These are phyloP conservation scores for Daldinia vernicosa DNA, from an alignment of 495 filamentous ascomycete species.

Conservation along the genomic window DNA sequence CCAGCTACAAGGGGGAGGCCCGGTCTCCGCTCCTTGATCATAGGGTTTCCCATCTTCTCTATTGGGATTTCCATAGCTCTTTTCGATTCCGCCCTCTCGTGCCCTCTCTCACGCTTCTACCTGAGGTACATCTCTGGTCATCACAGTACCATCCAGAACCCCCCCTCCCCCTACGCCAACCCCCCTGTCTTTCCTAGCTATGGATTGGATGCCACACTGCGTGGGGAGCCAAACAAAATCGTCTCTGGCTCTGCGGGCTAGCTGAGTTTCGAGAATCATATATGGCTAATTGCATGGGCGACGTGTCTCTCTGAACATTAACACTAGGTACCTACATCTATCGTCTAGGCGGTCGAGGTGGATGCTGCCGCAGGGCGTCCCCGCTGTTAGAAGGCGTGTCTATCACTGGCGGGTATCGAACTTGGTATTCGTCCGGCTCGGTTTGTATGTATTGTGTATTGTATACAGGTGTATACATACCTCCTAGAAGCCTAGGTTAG, in stretches of 20 bases:
- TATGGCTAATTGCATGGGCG: slow-evolving; percentile 38
- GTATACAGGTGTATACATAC: not conserved
- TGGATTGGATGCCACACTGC: slow-evolving; percentile 41
- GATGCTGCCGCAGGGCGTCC: slow-evolving; percentile 26
- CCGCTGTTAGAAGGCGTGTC: slow-evolving; percentile 24
- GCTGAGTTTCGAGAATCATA: slow-evolving; percentile 25
- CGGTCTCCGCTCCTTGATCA: slow-evolving; percentile 39
- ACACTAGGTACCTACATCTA: not conserved
- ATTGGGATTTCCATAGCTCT: slow-evolving; percentile 38
- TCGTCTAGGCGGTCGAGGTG: slow-evolving; percentile 18
- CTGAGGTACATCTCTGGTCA: slow-evolving; percentile 20
- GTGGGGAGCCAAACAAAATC: slow-evolving; percentile 31
- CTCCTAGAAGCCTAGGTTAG: not conserved
- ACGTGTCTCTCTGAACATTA: slow-evolving; percentile 31
- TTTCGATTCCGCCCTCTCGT: slow-evolving; percentile 35
- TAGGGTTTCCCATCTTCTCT: slow-evolving; percentile 34
- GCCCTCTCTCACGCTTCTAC: slow-evolving; percentile 6
- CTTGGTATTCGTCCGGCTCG: slow-evolving; percentile 31
- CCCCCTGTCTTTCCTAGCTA: slow-evolving; percentile 25
- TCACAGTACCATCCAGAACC: slow-evolving; percentile 30
- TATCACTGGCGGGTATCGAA: slow-evolving; percentile 14
- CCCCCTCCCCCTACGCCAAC: slow-evolving; percentile 38
- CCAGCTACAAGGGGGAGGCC: slow-evolving; percentile 47
- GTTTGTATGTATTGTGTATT: not conserved
- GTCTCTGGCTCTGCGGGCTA: slow-evolving; percentile 37